Evolutionary conservation across 768 basidiomycete genomes (phyloP).

Genomic region (Paxillus ammoniavirescens): DNA sequence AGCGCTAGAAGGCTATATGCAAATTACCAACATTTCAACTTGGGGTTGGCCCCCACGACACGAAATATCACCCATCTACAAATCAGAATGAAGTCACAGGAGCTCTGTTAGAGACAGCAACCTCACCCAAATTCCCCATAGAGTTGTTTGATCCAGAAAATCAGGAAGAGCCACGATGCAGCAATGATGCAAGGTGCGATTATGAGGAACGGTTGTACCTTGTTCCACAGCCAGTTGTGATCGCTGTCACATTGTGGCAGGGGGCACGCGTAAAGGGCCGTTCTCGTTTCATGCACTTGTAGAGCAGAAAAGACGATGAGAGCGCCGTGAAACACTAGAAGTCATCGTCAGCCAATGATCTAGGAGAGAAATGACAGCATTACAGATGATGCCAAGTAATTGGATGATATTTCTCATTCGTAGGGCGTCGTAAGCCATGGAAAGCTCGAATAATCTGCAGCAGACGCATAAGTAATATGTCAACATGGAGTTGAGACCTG

Average conservation of each 20-base stretch:
- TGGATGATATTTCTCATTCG: conserved; percentile 77
- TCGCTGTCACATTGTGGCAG: conserved; percentile 45
- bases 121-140: conserved; percentile 82
- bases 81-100: conserved; percentile 3
- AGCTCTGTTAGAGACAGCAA: neutral
- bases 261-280: conserved; percentile 46
- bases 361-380: conserved; percentile 16
- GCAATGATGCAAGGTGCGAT: conserved; percentile 70
- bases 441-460: conserved; percentile 71
- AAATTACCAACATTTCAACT: conserved; percentile 66
- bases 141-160: conserved; percentile 68
- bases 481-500: neutral
- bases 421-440: conserved; percentile 84
- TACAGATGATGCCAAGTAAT: conserved; percentile 69
- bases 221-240: conserved; percentile 54
- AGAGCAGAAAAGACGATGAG: conserved; percentile 72
- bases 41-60: conserved; percentile 82
- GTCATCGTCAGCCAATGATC: conserved; percentile 2
- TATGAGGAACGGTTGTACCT: conserved; percentile 66
- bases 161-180: conserved; percentile 61
- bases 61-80: conserved; percentile 90
- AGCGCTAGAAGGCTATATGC: neutral
- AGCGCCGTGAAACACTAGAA: conserved; percentile 65
- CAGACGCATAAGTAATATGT: conserved; percentile 1
- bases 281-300: conserved; percentile 73